A percentile compares a stretch with the other conserved stretches of the same genome.
These are phyloP conservation scores for Thelonectria blattea DNA, from an alignment of 2,329 filamentous ascomycete species.

Conservation along the genomic window DNA sequence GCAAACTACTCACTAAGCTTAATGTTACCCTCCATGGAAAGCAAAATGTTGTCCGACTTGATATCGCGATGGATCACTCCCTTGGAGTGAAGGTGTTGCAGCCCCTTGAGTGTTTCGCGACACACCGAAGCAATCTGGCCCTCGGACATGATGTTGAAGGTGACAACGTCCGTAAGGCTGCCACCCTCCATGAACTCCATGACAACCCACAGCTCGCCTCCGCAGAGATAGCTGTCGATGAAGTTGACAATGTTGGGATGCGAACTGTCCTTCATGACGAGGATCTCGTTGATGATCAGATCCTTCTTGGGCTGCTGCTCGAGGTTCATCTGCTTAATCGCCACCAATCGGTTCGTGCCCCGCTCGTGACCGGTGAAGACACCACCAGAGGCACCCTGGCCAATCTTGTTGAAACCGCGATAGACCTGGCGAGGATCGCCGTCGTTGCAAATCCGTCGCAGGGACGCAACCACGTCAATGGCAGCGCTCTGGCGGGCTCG, in stretches of 20 bases:
- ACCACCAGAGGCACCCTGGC: constrained; percentile 94
- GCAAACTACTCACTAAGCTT: constrained; percentile 79
- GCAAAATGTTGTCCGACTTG: constrained; percentile 96
- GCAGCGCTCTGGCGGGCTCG: constrained; percentile 79
- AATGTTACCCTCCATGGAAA: constrained; percentile 93
- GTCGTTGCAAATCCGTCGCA: constrained; percentile 89
- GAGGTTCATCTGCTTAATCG: constrained; percentile 99
- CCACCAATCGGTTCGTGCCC: constrained; percentile 84
- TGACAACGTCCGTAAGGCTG: constrained; percentile 96
- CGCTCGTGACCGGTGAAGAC: constrained; percentile 91
- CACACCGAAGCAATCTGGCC: constrained; percentile 96
- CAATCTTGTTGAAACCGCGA: constrained; percentile 89
- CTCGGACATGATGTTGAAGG: constrained; percentile 99
- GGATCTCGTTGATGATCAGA: constrained; percentile 97
- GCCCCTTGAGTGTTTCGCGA: constrained; percentile 86
- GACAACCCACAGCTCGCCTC: constrained; percentile 94
- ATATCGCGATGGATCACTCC: constrained; percentile 98
- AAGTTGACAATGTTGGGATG: constrained; percentile 99
- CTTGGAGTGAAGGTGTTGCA: constrained; percentile 96
- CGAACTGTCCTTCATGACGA: constrained; percentile 99
- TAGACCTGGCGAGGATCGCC: constrained; percentile 91
- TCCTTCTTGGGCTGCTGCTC: constrained; percentile 99
- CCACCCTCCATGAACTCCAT: constrained; percentile 99
- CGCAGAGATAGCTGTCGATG: constrained; percentile 92
- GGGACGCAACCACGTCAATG: constrained; percentile 80